Evolutionary conservation across 768 basidiomycete genomes (phyloP).

Genomic region (Lentinula detonsa): DNA sequence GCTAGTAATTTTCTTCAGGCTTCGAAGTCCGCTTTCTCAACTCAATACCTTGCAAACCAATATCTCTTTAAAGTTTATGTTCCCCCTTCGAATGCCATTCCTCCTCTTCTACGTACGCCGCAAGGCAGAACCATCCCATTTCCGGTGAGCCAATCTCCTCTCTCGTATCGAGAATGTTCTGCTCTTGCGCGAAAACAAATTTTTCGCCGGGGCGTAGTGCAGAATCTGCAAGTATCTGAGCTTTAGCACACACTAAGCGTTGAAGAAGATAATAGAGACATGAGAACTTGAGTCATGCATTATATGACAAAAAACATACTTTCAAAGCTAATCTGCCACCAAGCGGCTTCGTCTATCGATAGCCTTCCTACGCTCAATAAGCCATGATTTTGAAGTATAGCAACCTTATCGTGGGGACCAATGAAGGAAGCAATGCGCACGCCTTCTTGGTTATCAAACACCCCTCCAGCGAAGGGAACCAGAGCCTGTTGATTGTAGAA

Average conservation of each 20-base stretch:
- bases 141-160: constrained; percentile 1
- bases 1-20: too few species aligned
- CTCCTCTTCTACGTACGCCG: constrained; percentile 3
- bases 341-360: constrained; percentile 2
- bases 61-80: background rate
- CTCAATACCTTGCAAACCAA: background rate
- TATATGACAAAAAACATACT: background rate
- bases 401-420: background rate
- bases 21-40: too few species aligned
- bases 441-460: constrained; percentile 5
- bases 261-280: background rate
- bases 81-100: constrained; percentile 3
- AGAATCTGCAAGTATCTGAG: constrained; percentile 3
- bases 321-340: constrained; percentile 4
- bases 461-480: constrained; percentile 1
- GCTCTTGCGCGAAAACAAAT: background rate
- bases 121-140: constrained; percentile 4
- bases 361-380: background rate
- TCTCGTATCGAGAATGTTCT: constrained; percentile 2
- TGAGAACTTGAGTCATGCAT: background rate
- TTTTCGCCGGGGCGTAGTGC: background rate
- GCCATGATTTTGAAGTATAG: constrained; percentile 1
- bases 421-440: constrained; percentile 1
- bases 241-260: constrained; percentile 1
- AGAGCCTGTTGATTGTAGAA: constrained; percentile 14